Conservation (phyloP, 1,139 yeast species). For the Yamadazyma spencermartinsiae region DNA sequence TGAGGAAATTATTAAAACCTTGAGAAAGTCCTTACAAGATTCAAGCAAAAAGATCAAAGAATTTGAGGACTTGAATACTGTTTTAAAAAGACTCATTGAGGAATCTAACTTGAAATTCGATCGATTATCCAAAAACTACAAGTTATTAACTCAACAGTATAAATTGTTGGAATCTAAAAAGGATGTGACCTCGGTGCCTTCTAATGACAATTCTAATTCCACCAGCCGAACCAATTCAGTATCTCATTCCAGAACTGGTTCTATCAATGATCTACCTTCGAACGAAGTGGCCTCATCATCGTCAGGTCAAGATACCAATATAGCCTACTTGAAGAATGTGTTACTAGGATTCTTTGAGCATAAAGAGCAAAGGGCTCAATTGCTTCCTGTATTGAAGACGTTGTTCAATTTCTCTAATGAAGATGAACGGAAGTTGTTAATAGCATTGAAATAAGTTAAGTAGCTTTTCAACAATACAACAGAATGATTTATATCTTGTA, state of each 20-base stretch:
- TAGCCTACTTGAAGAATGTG: constrained; percentile 85
- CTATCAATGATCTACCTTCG: not conserved
- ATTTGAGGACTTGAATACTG: constrained; percentile 54
- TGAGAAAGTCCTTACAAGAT: constrained; percentile 53
- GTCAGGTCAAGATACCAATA: constrained; percentile 29
- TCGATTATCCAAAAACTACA: constrained; percentile 66
- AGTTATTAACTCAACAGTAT: constrained; percentile 58
- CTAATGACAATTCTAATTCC: constrained; percentile 2
- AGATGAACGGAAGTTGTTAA: constrained; percentile 70
- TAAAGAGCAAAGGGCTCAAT: constrained; percentile 81
- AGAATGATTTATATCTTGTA: not conserved
- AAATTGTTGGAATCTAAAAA: constrained; percentile 28
- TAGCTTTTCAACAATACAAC: not conserved
- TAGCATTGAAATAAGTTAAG: constrained; percentile 51
- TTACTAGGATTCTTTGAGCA: constrained; percentile 86
- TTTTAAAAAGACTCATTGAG: constrained; percentile 64
- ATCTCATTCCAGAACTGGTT: not conserved
- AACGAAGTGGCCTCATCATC: not conserved
- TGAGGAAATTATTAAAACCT: constrained; percentile 41
- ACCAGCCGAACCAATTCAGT: constrained; percentile 6
- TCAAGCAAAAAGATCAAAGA: constrained; percentile 55
- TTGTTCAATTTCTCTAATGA: constrained; percentile 64
- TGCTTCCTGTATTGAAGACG: constrained; percentile 82
- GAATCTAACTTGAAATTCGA: constrained; percentile 68
- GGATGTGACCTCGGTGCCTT: constrained; percentile 4